These are phyloP conservation scores for Botrytis aclada DNA, from an alignment of 2,329 filamentous ascomycete genomes.

Conservation along the genomic window DNA sequence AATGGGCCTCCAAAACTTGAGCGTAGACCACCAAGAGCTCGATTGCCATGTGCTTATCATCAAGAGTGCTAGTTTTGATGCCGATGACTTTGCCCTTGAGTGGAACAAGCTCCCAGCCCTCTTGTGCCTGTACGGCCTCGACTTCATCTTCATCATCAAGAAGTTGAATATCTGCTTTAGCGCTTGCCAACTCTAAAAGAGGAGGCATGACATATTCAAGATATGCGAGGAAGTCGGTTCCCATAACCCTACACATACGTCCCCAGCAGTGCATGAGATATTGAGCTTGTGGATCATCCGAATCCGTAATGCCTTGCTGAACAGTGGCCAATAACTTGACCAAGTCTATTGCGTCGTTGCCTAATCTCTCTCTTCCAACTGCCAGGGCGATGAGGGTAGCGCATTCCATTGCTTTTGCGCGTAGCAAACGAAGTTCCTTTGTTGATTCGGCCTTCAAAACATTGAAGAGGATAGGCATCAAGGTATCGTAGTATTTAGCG, in stretches of 20 bases:
- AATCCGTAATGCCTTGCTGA: constrained; percentile 79
- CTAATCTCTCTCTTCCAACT: constrained; percentile 90
- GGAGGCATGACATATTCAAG: constrained; percentile 92
- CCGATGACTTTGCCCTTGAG: constrained; percentile 98
- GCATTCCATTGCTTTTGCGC: constrained; percentile 99
- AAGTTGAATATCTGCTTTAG: constrained; percentile 95
- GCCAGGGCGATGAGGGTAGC: constrained; percentile 93
- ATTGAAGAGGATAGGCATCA: constrained; percentile 92
- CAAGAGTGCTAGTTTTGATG: constrained; percentile 93
- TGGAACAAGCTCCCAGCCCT: constrained; percentile 96
- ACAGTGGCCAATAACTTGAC: constrained; percentile 86
- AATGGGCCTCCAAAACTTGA: constrained; percentile 87
- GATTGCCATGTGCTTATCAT: constrained; percentile 99
- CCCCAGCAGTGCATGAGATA: constrained; percentile 99
- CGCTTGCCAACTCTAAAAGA: constrained; percentile 82
- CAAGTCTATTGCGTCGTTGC: constrained; percentile 78
- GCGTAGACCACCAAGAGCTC: constrained; percentile 97
- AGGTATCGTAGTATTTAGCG: constrained; percentile 87
- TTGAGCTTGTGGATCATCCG: constrained; percentile 93
- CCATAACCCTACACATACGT: constrained; percentile 94
- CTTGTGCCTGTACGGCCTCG: constrained; percentile 87
- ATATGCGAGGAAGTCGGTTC: constrained; percentile 87
- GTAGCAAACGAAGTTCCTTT: constrained; percentile 85
- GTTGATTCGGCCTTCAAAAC: constrained; percentile 87
- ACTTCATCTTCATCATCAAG: constrained; percentile 94